A percentile compares a stretch with the other conserved stretches of the same genome.
These are phyloP conservation scores for Pichia sp. DNA, from an alignment of 1,139 yeast genomes.

Conservation along the genomic window DNA sequence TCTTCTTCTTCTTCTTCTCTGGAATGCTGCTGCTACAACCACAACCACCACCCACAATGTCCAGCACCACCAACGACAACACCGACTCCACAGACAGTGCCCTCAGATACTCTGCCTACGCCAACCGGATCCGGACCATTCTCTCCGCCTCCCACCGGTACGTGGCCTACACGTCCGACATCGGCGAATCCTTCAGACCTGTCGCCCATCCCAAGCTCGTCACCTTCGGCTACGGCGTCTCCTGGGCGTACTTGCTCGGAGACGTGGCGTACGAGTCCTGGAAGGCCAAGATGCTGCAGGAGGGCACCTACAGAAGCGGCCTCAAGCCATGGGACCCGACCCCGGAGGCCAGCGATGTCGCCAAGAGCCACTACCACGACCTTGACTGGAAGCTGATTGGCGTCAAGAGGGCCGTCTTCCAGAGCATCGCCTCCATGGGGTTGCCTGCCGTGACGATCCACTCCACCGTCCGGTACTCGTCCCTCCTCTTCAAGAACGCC, in stretches of 20 bases:
- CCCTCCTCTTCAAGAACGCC: slow-evolving; percentile 11
- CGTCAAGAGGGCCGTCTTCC: slow-evolving; percentile 73
- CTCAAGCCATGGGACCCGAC: slow-evolving; percentile 66
- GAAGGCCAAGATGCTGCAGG: slow-evolving; percentile 67
- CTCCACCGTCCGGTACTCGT: slow-evolving; percentile 61
- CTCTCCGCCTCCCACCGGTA: slow-evolving; percentile 76
- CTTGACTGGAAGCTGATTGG: slow-evolving; percentile 66
- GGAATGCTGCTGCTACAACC: no score
- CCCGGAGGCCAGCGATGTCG: slow-evolving; percentile 43
- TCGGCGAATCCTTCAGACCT: slow-evolving; percentile 89
- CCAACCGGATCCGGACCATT: slow-evolving; percentile 69
- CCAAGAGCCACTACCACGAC: slow-evolving; percentile 40
- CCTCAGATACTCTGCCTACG: slow-evolving; percentile 80
- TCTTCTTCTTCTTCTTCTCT: no score
- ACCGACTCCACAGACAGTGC: slow-evolving; percentile 25
- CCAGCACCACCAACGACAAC: not conserved
- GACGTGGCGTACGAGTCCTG: slow-evolving; percentile 77
- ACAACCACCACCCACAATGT: no score
- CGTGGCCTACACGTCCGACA: slow-evolving; percentile 84
- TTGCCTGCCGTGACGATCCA: slow-evolving; percentile 87
- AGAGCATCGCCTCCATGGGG: slow-evolving; percentile 82
- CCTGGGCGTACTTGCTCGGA: slow-evolving; percentile 78
- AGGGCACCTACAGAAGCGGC: slow-evolving; percentile 63
- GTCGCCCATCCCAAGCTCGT: slow-evolving; percentile 73
- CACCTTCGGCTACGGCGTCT: slow-evolving; percentile 64